A percentile compares a stretch with the other conserved stretches of the same genome.
Conservation (phyloP, 805 yeast genomes). For the Kuraishia ogatae region DNA sequence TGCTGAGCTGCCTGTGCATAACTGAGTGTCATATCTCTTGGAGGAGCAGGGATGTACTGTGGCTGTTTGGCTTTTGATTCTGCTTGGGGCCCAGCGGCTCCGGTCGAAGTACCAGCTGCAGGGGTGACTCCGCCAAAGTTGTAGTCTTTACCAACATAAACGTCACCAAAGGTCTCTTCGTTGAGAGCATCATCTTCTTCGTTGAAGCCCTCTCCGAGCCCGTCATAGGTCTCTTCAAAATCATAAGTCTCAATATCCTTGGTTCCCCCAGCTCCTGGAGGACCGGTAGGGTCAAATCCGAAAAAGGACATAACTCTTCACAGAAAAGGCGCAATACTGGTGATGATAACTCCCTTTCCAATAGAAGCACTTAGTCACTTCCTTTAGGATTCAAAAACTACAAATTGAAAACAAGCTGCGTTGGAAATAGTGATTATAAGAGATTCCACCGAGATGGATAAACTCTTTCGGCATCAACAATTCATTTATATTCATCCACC, state of each 20-base stretch:
- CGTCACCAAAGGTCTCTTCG: conserved; percentile 70
- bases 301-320: conserved; percentile 54
- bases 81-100: conserved; percentile 2
- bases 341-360: no score
- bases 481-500: not conserved
- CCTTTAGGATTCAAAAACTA: not conserved
- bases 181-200: conserved; percentile 75
- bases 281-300: conserved; percentile 48
- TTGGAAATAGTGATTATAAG: no score
- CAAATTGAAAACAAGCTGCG: not conserved
- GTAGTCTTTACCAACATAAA: conserved; percentile 52
- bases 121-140: conserved; percentile 32
- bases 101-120: conserved; percentile 5
- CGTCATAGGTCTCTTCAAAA: conserved; percentile 80
- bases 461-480: no score
- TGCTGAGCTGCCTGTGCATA: conserved; percentile 34
- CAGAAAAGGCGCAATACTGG: not conserved
- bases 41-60: conserved; percentile 13
- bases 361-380: not conserved
- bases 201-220: conserved; percentile 55
- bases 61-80: conserved; percentile 9
- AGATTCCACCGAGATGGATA: no score
- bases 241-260: conserved; percentile 37
- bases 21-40: conserved; percentile 17
- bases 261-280: conserved; percentile 21